Conservation (phyloP, 306 rosid species). For the Urtica urens region DNA sequence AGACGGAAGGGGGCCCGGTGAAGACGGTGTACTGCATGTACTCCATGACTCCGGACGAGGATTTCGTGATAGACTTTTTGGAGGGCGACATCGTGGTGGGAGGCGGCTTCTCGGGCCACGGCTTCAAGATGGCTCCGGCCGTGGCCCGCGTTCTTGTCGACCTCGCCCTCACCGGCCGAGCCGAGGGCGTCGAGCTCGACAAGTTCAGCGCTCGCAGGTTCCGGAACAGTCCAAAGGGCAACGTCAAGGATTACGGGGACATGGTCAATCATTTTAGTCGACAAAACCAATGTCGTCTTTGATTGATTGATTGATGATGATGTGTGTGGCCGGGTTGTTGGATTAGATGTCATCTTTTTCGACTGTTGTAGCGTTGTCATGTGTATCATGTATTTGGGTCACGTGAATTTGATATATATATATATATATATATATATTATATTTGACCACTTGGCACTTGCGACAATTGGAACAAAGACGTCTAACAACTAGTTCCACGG, state of each 20-base stretch:
- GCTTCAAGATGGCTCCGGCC: constrained; percentile 83
- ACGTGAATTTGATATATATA: too few relatives aligned
- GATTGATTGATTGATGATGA: too few relatives aligned
- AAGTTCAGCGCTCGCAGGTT: constrained; percentile 51
- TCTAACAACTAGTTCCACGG: too few relatives aligned
- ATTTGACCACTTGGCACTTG: too few relatives aligned
- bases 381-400: too few relatives aligned
- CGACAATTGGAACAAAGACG: too few relatives aligned
- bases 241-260: constrained; percentile 21
- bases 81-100: constrained; percentile 80
- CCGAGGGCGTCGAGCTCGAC: constrained; percentile 47
- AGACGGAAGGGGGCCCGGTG: constrained; percentile 39
- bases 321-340: too few relatives aligned
- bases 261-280: constrained; percentile 4
- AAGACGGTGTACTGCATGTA: constrained; percentile 68
- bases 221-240: constrained; percentile 30
- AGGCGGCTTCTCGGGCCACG: constrained; percentile 89
- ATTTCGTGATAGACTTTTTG: constrained; percentile 70
- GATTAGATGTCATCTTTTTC: too few relatives aligned
- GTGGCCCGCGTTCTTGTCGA: constrained; percentile 56
- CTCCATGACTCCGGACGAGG: constrained; percentile 69
- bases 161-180: constrained; percentile 39
- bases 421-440: too few relatives aligned
- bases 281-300: too few relatives aligned
- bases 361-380: too few relatives aligned